phyloP scores from a whole-genome alignment of 1,284 basidiomycete species.

The Heterobasidion occidentale region DNA sequence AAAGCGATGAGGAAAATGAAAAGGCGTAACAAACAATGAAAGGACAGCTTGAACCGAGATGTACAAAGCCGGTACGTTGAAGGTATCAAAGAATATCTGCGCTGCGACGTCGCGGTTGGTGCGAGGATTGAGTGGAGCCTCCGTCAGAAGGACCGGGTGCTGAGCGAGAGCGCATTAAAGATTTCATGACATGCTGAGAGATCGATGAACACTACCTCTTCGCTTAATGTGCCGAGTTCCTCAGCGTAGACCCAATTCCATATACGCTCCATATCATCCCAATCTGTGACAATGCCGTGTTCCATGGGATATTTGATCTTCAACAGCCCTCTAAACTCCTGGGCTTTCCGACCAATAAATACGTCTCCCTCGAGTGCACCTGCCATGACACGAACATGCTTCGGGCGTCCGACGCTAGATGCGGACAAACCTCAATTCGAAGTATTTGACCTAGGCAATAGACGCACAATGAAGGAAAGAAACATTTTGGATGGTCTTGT shows the following conservation, averaged over 20 bases:
- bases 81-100: slow-evolving; percentile 98
- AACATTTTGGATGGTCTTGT: slow-evolving; percentile 96
- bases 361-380: slow-evolving; percentile 89
- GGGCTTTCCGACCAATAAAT: slow-evolving; percentile 90
- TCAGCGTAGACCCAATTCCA: slow-evolving; percentile 97
- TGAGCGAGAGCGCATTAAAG: slow-evolving; percentile 23
- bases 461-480: slow-evolving; percentile 95
- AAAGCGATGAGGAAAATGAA: slow-evolving; percentile 10
- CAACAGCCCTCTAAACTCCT: slow-evolving; percentile 88
- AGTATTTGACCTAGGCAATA: slow-evolving; percentile 23
- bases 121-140: slow-evolving; percentile 92
- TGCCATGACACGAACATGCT: slow-evolving; percentile 95
- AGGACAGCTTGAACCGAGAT: slow-evolving; percentile 97
- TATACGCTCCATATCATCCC: slow-evolving; percentile 99
- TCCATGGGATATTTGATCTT: slow-evolving; percentile 99
- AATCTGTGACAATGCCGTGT: slow-evolving; percentile 90
- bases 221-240: slow-evolving; percentile 88
- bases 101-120: slow-evolving; percentile 92
- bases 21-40: slow-evolving; percentile 62
- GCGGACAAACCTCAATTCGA: not conserved
- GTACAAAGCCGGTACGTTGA: slow-evolving; percentile 98
- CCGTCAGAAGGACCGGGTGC: slow-evolving; percentile 94
- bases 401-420: slow-evolving; percentile 85
- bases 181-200: not conserved
- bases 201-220: slow-evolving; percentile 61